These are phyloP conservation scores for Heracleum sosnowskyi DNA, from an alignment of 129 eudicot species.

Conservation along the genomic window DNA sequence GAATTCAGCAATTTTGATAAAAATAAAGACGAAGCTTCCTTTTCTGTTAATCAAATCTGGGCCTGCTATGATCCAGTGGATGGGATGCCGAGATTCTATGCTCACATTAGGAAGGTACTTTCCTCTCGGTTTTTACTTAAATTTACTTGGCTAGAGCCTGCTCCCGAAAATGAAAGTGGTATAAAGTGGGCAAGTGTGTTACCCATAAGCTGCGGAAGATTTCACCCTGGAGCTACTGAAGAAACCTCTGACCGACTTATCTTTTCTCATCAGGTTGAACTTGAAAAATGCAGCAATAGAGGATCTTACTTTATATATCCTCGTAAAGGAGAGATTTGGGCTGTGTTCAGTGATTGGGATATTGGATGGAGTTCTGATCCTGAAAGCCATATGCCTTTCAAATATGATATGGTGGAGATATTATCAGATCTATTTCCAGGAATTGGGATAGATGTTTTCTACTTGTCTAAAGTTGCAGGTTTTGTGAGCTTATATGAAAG, in stretches of 20 bases:
- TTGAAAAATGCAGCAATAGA: slow-evolving; percentile 22
- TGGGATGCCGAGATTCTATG: slow-evolving; percentile 87
- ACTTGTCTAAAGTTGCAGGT: slow-evolving; percentile 58
- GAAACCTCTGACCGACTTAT: slow-evolving; percentile 28
- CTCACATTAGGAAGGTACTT: slow-evolving; percentile 36
- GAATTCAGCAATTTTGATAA: slow-evolving; percentile 73
- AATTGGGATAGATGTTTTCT: slow-evolving; percentile 38
- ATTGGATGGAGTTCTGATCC: slow-evolving; percentile 56
- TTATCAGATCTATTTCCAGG: slow-evolving; percentile 32
- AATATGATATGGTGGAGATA: slow-evolving; percentile 71
- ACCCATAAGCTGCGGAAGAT: slow-evolving; percentile 66
- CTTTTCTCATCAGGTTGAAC: slow-evolving; percentile 63
- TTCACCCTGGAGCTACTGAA: slow-evolving; percentile 28
- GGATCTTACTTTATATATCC: slow-evolving; percentile 41
- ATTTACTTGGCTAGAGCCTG: slow-evolving; percentile 67
- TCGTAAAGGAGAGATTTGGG: slow-evolving; percentile 77
- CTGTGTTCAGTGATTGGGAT: slow-evolving; percentile 73
- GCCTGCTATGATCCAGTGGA: slow-evolving; percentile 68
- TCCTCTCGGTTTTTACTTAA: slow-evolving; percentile 28
- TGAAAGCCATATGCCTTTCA: slow-evolving; percentile 34
- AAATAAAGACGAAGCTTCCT: slow-evolving; percentile 36
- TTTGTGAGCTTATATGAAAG: slow-evolving; percentile 59
- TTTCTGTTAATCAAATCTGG: slow-evolving; percentile 69
- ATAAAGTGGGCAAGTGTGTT: slow-evolving; percentile 43
- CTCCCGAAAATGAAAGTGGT: slow-evolving; percentile 26